Evolutionary conservation across 257 asterid genomes (phyloP).

Genomic region (Ilex asprella): DNA sequence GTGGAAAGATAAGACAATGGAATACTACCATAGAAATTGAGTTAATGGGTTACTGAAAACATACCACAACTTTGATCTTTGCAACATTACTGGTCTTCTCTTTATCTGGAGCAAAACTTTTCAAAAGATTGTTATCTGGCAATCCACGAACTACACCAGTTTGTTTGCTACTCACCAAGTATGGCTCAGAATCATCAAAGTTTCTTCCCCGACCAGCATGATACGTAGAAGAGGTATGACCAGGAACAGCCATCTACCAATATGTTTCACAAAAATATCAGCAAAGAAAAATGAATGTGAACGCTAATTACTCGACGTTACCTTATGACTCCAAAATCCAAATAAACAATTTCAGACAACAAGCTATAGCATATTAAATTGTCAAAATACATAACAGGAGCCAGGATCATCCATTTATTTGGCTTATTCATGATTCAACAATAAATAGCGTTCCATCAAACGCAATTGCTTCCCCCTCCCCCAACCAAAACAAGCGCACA

Average conservation of each 20-base stretch:
- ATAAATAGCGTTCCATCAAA: slow-evolving; percentile 1
- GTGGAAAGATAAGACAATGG: no score
- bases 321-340: no score
- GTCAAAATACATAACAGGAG: neutral
- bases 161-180: slow-evolving; percentile 60
- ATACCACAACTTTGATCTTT: slow-evolving; percentile 94
- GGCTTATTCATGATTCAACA: neutral
- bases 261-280: slow-evolving; percentile 6
- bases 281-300: slow-evolving; percentile 2
- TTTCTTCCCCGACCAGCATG: slow-evolving; percentile 62
- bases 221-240: slow-evolving; percentile 58
- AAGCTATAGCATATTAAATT: no score
- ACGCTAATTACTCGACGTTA: neutral
- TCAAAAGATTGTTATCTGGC: slow-evolving; percentile 59
- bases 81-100: slow-evolving; percentile 88
- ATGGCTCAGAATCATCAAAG: slow-evolving; percentile 65
- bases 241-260: slow-evolving; percentile 55
- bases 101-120: slow-evolving; percentile 66
- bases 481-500: no score
- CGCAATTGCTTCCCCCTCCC: no score
- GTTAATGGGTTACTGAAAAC: slow-evolving; percentile 2
- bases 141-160: slow-evolving; percentile 50
- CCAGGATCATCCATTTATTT: no score
- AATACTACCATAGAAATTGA: neutral
- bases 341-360: no score